These are phyloP conservation scores for Mucor irregularis DNA, from an alignment of 371 early-diverging fungal genomes.

Conservation along the genomic window DNA sequence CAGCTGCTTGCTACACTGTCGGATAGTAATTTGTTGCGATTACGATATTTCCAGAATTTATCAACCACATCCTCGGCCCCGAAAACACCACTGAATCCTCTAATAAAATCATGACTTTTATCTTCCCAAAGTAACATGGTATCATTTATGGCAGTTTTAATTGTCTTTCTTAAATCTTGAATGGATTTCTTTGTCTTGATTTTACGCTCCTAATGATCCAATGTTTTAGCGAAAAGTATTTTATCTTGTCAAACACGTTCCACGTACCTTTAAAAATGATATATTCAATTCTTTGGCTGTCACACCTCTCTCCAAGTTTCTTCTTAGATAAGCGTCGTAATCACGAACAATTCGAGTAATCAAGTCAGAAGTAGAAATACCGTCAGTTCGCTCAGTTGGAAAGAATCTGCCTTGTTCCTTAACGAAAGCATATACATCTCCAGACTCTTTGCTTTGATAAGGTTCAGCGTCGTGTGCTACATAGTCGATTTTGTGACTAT, in stretches of 20 bases:
- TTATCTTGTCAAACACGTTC: too few species aligned
- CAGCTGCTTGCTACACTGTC: conserved; percentile 24
- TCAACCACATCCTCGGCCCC: conserved; percentile 63
- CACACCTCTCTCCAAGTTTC: conserved; percentile 93
- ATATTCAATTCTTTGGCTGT: conserved; percentile 91
- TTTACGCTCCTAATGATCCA: too few species aligned
- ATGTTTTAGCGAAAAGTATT: too few species aligned
- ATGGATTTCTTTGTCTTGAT: conserved; percentile 74
- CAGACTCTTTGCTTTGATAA: conserved; percentile 78
- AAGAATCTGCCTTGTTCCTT: conserved; percentile 89
- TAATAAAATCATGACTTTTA: conserved; percentile 68
- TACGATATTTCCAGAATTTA: conserved; percentile 32
- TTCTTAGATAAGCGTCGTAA: conserved; percentile 91
- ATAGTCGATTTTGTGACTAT: conserved; percentile 90
- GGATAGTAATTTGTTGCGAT: conserved; percentile 14
- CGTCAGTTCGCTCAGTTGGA: conserved; percentile 92
- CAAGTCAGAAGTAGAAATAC: conserved; percentile 94
- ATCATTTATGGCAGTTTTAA: conserved; percentile 66
- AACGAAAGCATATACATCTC: conserved; percentile 94
- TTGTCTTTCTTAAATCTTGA: conserved; percentile 65
- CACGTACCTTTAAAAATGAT: conserved; percentile 82
- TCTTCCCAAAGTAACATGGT: conserved; percentile 70
- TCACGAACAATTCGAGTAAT: conserved; percentile 96
- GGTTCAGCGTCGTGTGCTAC: conserved; percentile 98
- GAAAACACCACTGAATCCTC: conserved; percentile 70